Conservation (phyloP, 768 basidiomycete species). For the Candolleomyces efflorescens region DNA sequence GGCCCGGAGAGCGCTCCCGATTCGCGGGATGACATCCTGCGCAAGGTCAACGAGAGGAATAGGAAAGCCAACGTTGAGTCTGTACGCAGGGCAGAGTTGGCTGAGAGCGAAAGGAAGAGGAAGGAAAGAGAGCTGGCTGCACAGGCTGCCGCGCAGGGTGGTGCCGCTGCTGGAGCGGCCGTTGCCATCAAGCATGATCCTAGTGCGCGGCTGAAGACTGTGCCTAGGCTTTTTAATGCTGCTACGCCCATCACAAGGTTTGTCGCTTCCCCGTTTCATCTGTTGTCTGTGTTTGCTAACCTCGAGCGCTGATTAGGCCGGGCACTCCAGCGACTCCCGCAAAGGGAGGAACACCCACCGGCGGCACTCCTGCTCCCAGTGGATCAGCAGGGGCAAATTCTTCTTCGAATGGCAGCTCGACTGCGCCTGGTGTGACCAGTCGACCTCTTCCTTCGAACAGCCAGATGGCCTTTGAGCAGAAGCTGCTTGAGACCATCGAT, state of each 20-base stretch:
- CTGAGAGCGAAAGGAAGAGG: constrained; percentile 65
- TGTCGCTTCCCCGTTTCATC: constrained; percentile 16
- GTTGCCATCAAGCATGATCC: constrained; percentile 37
- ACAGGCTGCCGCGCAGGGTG: constrained; percentile 26
- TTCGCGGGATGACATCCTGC: constrained; percentile 36
- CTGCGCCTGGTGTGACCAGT: neutral
- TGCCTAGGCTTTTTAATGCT: constrained; percentile 52
- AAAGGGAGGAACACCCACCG: constrained; percentile 9
- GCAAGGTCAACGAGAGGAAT: constrained; percentile 88
- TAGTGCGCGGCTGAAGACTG: constrained; percentile 63
- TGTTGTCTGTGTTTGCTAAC: neutral
- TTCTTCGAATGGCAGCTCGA: neutral
- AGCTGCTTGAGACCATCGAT: constrained; percentile 63
- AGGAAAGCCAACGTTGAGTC: constrained; percentile 79
- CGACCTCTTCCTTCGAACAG: constrained; percentile 15
- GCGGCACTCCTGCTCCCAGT: constrained; percentile 9
- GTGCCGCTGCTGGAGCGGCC: constrained; percentile 35
- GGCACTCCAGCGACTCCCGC: constrained; percentile 40
- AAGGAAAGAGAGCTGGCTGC: constrained; percentile 52
- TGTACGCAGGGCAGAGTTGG: constrained; percentile 70
- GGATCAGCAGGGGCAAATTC: constrained; percentile 18
- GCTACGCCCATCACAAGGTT: constrained; percentile 54
- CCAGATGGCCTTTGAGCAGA: constrained; percentile 47
- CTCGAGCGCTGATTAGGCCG: constrained; percentile 27
- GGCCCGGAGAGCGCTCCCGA: neutral